Conservation (phyloP, 352 stramenopile genomes). For the Phytophthora aleatoria region DNA sequence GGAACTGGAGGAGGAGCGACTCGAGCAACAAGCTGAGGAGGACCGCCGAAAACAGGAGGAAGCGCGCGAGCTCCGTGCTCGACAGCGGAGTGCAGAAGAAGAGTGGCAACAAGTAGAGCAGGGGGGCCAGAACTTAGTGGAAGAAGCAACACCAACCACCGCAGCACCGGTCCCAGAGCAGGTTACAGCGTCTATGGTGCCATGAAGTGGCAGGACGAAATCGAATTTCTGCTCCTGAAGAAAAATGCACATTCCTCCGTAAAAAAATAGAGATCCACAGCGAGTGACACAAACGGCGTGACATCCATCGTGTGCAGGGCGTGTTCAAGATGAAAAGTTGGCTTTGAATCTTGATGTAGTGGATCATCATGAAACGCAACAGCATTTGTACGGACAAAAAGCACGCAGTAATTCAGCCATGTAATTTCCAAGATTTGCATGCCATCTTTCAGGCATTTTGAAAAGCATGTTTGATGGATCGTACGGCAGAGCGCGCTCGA, state of each 20-base stretch:
- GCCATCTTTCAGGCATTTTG: neutral
- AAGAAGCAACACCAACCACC: constrained; percentile 4
- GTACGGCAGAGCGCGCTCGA: no score
- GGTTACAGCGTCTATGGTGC: neutral
- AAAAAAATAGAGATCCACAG: constrained; percentile 27
- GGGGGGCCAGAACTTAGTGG: constrained; percentile 14
- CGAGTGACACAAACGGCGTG: constrained; percentile 5
- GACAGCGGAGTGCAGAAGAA: constrained; percentile 44
- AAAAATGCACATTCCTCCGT: constrained; percentile 17
- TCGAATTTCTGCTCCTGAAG: neutral
- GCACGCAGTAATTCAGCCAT: constrained; percentile 15
- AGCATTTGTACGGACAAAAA: constrained; percentile 6
- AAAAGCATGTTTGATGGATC: neutral
- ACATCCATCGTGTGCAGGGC: neutral
- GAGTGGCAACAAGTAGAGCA: constrained; percentile 34
- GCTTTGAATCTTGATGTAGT: constrained; percentile 15
- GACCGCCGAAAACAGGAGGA: constrained; percentile 56
- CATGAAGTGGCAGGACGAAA: neutral
- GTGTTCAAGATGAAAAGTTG: constrained; percentile 6
- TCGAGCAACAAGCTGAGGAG: constrained; percentile 44
- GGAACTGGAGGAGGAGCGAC: constrained; percentile 54
- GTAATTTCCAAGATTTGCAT: constrained; percentile 18
- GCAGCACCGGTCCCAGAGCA: neutral
- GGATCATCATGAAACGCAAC: constrained; percentile 22
- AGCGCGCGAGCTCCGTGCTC: constrained; percentile 52